Conservation (phyloP, 2,329 filamentous ascomycete genomes). For the Pezicula carpinea region DNA sequence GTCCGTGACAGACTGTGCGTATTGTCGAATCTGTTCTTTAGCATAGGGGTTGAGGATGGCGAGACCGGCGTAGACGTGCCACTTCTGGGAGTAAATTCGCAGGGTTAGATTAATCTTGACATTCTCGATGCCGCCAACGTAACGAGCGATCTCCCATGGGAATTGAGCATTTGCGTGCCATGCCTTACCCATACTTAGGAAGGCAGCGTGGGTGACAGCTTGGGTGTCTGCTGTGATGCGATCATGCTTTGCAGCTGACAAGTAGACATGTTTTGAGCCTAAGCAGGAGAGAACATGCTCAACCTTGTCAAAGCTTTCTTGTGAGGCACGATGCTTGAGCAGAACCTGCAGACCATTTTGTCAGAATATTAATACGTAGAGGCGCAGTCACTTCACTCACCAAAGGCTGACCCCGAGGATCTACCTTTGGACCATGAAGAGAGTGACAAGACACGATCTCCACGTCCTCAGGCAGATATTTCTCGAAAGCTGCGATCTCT, state of each 20-base stretch:
- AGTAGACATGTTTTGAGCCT: constrained; percentile 78
- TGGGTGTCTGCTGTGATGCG: constrained; percentile 98
- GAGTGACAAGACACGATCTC: constrained; percentile 96
- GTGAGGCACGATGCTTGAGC: constrained; percentile 85
- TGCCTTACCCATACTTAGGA: constrained; percentile 94
- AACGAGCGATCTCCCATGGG: constrained; percentile 94
- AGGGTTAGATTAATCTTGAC: constrained; percentile 98
- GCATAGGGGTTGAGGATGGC: constrained; percentile 95
- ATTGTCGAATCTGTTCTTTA: constrained; percentile 88
- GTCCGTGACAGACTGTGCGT: constrained; percentile 86
- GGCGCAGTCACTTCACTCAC: constrained; percentile 38
- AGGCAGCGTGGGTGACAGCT: constrained; percentile 95
- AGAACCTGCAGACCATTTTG: constrained; percentile 48
- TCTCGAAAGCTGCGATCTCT: constrained; percentile 90
- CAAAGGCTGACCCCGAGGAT: constrained; percentile 83
- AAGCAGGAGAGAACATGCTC: constrained; percentile 79
- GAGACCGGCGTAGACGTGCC: constrained; percentile 97
- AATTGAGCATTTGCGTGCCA: constrained; percentile 96
- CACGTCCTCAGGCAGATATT: constrained; percentile 80
- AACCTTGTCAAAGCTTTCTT: constrained; percentile 72
- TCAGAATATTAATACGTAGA: background rate
- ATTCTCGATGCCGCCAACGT: constrained; percentile 96
- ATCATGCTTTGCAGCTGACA: constrained; percentile 85
- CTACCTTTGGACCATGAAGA: constrained; percentile 86
- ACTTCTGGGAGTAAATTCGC: constrained; percentile 97